These are phyloP conservation scores for Sporothrix sp. DNA, from an alignment of 2,329 filamentous ascomycete species.

Conservation along the genomic window DNA sequence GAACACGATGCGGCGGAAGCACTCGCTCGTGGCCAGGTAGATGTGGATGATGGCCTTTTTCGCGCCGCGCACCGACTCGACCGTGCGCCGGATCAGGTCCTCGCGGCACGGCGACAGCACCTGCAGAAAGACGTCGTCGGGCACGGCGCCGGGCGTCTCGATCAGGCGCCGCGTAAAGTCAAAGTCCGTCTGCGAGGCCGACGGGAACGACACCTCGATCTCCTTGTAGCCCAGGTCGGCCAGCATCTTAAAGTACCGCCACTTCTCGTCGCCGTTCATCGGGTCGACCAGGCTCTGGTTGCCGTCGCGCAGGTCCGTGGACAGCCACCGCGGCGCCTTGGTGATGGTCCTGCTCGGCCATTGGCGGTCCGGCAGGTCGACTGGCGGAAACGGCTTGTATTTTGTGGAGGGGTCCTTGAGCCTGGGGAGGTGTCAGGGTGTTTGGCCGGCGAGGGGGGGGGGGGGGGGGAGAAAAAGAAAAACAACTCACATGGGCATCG, in stretches of 20 bases:
- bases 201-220: conserved; percentile 93
- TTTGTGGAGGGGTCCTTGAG: conserved; percentile 69
- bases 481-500: conserved; percentile 13
- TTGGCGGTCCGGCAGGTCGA: conserved; percentile 61
- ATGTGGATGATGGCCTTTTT: conserved; percentile 94
- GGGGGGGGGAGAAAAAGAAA: neutral
- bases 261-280: conserved; percentile 96
- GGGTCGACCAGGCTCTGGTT: conserved; percentile 90
- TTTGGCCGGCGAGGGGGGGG: neutral
- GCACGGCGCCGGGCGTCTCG: conserved; percentile 71
- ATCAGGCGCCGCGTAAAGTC: conserved; percentile 85
- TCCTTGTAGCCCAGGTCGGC: conserved; percentile 91
- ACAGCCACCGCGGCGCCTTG: conserved; percentile 83
- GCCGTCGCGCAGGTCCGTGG: conserved; percentile 80
- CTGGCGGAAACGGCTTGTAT: conserved; percentile 59
- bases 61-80: conserved; percentile 77
- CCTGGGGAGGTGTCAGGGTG: too few species aligned
- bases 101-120: conserved; percentile 86
- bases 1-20: conserved; percentile 88
- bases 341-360: conserved; percentile 77
- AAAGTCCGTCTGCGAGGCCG: conserved; percentile 89
- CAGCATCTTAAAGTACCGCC: conserved; percentile 90
- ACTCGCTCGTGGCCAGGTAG: conserved; percentile 92
- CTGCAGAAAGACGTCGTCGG: conserved; percentile 85
- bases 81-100: conserved; percentile 81